Base-by-base conservation (phyloP, 306 rosid species). In the Inga oerstediana region DNA sequence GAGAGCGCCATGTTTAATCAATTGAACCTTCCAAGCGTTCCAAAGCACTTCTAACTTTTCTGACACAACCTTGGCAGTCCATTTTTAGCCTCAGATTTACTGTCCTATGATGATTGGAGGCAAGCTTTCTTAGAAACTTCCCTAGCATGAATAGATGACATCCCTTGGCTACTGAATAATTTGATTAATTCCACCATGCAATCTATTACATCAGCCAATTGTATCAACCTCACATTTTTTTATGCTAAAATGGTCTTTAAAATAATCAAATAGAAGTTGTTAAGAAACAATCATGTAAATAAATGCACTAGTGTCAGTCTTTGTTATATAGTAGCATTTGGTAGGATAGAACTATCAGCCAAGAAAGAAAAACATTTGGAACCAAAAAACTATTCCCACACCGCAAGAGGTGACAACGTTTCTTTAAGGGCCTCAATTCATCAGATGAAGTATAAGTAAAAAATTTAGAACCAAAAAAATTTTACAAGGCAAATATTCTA, bases 21-120 rank as follows among this genome's bases (percentile, higher is more conserved):
- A 68, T 43, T 68, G 81, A 78, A 91, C 98, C 98, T 92, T 89
- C 86, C 75, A 95, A 67, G 85, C 69, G 72, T 49, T 90, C 37
- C 62, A 91, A 89, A 19, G 94, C 89, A 54, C 84, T 69, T 76
- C 7, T 81, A 44, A 95, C 95, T 85, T 79, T 91, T 82, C 84
- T 88, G 68, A 84, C 98, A 81, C 98, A 95, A 77, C 95, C 97
- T 83, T 93, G 91, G 73, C 98, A 95, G 84, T 92, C 95, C 98
- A 93, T 93, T 86, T 93, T 89, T 91, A 95, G 97, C 84, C 89
- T 88, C 74, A 95, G 67, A 34, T 91, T 88, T 49, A 95, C 97
- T 19, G n/a, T n/a, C n/a, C n/a, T n/a, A 10, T 35, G 17, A 17
- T 67, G 12, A 61, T 74, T 78, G 75, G 71, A 30, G 37, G 41